These are phyloP conservation scores for Inga laurina DNA, from an alignment of 306 rosid species.

Conservation along the genomic window DNA sequence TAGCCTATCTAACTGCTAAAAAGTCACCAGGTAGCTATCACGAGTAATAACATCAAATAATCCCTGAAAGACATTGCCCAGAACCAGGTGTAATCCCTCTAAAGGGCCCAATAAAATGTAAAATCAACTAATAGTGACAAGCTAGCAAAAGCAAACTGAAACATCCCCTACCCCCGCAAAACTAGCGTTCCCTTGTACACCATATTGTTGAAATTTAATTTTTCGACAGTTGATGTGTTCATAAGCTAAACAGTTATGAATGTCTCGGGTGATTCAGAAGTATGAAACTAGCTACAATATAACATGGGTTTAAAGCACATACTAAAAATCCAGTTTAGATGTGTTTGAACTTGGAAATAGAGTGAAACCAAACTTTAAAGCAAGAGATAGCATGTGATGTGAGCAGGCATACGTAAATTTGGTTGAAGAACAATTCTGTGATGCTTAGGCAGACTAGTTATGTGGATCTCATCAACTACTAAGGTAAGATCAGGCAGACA, in stretches of 20 bases:
- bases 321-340: neutral
- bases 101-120: neutral
- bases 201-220: neutral
- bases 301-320: neutral
- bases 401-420: neutral
- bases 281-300: neutral
- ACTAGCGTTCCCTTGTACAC: neutral
- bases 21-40: neutral
- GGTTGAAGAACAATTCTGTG: neutral
- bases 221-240: neutral
- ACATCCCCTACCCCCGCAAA: neutral
- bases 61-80: neutral
- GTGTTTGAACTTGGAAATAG: neutral
- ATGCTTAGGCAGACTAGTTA: neutral
- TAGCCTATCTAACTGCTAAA: constrained; percentile 7
- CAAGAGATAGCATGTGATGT: neutral
- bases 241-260: neutral
- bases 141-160: neutral
- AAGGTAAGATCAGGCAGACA: neutral
- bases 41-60: neutral
- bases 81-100: neutral
- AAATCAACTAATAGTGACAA: neutral
- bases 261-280: neutral
- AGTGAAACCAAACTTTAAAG: neutral
- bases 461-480: neutral